Evolutionary conservation across 768 basidiomycete species (phyloP), one percentile per base, ranked within the genome.

Genomic region (Leccinum uliginosum): DNA sequence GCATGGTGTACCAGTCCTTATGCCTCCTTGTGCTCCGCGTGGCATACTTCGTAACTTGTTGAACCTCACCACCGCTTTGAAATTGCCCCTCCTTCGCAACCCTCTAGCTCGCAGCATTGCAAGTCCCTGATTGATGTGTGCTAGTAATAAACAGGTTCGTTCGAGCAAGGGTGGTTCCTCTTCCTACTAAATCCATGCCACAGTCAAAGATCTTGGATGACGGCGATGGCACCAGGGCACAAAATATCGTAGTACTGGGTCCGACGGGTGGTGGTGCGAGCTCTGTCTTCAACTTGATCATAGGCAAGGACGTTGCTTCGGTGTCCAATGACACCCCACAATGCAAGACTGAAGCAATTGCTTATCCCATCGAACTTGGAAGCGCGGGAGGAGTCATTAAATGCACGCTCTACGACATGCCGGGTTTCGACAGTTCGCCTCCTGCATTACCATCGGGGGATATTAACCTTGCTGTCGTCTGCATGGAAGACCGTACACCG

Each of bases 261-360:
- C 65, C 63, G 23, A 57, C 45, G 19, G 67, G 70, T 12, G 63
- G 63, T 21, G 69, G 69, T 11, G 62, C 57, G 53, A 70, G 70
- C 46, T 67, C 68, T 38, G 57, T 70, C 48, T 64, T 70, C 67
- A 71, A 71, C 59, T 38, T 70, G 55, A 71, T 70, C 48, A 61
- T 63, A 29, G 62, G 65, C 51, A 52, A 56, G 26, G 51, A 57
- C 2, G 53, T 67, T 3, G 62, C 70, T 53, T 34, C 2, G 6
- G 65, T 65, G 9, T 69, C 67, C 1, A 60, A 60, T 12, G 60
- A 60, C 47, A 50, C 59, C 0, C 12, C 55, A 11, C 65, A 58
- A 3, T 66, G 65, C 58, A 68, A 65, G 23, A 57, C 44, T 40
- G 60, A 52, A 51, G 55, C 57, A 52, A 45, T 24, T 6, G 59